Base-by-base conservation (phyloP, 129 eudicot species). In the Mikania micrantha region DNA sequence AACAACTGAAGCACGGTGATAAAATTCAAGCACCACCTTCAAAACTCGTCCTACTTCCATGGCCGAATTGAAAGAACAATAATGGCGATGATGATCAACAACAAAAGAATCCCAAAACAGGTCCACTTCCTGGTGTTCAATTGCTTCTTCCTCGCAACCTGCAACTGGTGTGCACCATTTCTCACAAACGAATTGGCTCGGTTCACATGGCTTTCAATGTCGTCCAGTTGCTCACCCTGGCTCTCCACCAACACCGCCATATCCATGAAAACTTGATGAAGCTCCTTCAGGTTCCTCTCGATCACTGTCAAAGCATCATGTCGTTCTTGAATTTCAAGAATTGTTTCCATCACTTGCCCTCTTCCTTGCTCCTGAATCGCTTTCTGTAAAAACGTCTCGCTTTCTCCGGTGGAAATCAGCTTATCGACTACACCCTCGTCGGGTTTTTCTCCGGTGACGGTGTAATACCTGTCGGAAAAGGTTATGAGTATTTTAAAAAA, bases 211-310 rank as follows among this genome's bases (percentile, higher is more conserved):
- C 67, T 78, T 77, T 85, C 87, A 4, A 77, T 81, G 16, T 83
- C 84, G 52, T 79, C 82, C 35, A 87, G 64, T 32, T 78, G 87
- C 36, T 78, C 89, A 0, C 84, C 87, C 24, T 82, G 92, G 2
- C 66, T 67, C 56, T 80, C 87, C 36, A 83, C 90, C 38, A 85
- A 61, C 9, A 85, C 80, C 24, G 90, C 92, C 87, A 91, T 91
- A 57, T 86, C 95, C 71, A 87, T 48, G 71, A 91, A 80, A 4
- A 87, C 77, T 61, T 91, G 93, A 74, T 91, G 95, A 66, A 91
- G 56, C 34, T 79, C 87, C 49, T 71, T 81, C 65, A 91, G 20
- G 34, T 80, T 83, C 44, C 78, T 77, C 74, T 86, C 86, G 2
- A 83, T 73, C 47, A 74, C 83, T 71, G 67, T 87, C 10, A 83